Evolutionary conservation across 805 yeast species (phyloP).

Genomic region (Middelhovenomyces tepae): DNA sequence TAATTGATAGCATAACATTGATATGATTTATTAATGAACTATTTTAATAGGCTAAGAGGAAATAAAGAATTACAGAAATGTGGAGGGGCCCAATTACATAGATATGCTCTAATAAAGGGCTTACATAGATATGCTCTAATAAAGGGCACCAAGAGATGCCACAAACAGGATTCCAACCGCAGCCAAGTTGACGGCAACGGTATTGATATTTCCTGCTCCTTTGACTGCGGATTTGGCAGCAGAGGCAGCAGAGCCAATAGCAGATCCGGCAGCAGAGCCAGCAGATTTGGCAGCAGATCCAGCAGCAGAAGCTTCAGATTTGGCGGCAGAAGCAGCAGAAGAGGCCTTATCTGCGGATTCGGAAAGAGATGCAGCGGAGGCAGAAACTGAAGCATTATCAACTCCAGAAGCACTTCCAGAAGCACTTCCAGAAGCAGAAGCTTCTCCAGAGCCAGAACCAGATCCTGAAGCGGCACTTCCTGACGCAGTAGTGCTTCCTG

Average conservation of each 20-base stretch:
- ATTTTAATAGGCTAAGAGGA: too few species aligned
- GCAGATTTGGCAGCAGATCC: slow-evolving; percentile 2
- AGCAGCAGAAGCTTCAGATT: not conserved
- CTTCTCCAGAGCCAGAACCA: slow-evolving; percentile 1
- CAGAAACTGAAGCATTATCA: not conserved
- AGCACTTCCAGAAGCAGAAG: slow-evolving; percentile 1
- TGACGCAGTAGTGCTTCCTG: too few species aligned
- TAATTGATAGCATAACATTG: not conserved
- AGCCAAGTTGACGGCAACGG: too few species aligned
- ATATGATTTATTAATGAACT: too few species aligned
- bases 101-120: too few species aligned
- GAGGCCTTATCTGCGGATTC: slow-evolving; percentile 1
- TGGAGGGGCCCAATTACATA: too few species aligned
- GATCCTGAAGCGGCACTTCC: too few species aligned
- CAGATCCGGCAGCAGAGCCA: slow-evolving; percentile 2
- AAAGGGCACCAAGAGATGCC: too few species aligned
- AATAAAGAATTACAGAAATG: too few species aligned
- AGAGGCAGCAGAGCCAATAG: not conserved
- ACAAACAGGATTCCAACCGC: too few species aligned
- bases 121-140: too few species aligned
- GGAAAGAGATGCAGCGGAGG: slow-evolving; percentile 1
- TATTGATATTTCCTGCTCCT: not conserved
- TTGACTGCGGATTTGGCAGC: not conserved
- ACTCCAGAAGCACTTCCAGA: not conserved
- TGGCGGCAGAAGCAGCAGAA: slow-evolving; percentile 1